Conservation (phyloP, 2,329 filamentous ascomycete genomes). For the Botrytis elliptica region DNA sequence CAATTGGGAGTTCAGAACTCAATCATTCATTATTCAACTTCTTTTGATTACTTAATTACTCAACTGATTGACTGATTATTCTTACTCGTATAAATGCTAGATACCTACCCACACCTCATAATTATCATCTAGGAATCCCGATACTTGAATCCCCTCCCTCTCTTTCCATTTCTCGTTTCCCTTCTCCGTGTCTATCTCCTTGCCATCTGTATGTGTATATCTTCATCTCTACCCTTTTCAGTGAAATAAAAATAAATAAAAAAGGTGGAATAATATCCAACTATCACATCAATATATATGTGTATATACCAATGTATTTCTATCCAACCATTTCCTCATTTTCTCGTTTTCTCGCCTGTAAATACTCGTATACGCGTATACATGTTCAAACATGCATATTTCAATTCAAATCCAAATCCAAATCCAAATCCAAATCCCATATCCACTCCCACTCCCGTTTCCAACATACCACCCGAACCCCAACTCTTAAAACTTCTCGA, state of each 20-base stretch:
- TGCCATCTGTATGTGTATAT: not conserved
- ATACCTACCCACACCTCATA: not conserved
- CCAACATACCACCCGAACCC: not conserved
- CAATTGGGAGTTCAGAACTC: no score
- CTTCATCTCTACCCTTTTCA: not conserved
- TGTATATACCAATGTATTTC: not conserved
- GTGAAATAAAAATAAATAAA: not conserved
- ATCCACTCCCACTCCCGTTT: not conserved
- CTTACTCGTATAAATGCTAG: not conserved
- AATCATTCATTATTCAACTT: not conserved
- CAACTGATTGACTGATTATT: not conserved
- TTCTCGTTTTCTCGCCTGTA: not conserved
- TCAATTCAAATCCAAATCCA: not conserved
- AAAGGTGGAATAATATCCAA: not conserved
- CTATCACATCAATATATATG: not conserved
- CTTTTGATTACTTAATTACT: not conserved
- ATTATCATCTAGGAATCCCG: not conserved
- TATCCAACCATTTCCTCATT: not conserved
- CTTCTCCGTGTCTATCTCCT: not conserved
- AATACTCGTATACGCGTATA: not conserved
- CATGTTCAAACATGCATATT: not conserved
- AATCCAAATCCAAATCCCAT: not conserved
- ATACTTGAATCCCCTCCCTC: not conserved
- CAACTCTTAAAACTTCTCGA: not conserved
- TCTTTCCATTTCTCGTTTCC: not conserved